Base-by-base conservation (phyloP, 495 filamentous ascomycete species). In the Neurospora sp. region DNA sequence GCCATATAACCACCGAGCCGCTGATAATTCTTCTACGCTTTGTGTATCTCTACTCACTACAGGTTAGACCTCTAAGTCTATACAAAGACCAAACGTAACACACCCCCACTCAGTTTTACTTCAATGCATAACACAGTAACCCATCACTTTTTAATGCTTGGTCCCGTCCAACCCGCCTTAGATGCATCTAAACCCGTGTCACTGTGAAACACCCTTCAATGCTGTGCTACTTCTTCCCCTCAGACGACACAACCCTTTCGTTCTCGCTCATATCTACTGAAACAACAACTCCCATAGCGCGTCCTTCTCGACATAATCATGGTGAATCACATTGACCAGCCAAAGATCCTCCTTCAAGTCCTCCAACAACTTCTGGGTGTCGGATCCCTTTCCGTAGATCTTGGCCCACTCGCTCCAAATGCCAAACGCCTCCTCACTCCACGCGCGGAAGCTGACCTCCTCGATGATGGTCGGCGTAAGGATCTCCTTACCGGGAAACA, bases 381-480 rank as follows among this genome's bases (percentile, higher is more conserved):
- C 80, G 1, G 89, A 90, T 22, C 88, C 86, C 68, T 87, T 84
- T 4, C 87, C 88, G 78, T 96, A 97, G 27, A 98, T 91, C 74
- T 91, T 87, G 41, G 90, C 91, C 96, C 96, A 99, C 82, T 98
- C 96, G 40, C 86, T 86, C 92, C 95, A 99, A 77, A 98, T 97
- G 18, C 89, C 91, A 85, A 94, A 99, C 3, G 96, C 96, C 85
- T 99, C 96, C 77, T 98, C 96, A 72, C 89, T 88, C 96, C 96
- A 99, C 37, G 94, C 93, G 66, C 90, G 87, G 87, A 99, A 99
- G 79, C 92, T 95, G 71, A 97, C 93, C 75, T 96, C 91, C 81
- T 99, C 96, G 74, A 99, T 97, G 79, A 99, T 99, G 22, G 96
- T 98, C 27, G 96, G 96, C 18, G 96, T 97, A 76, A 96, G 88